Evolutionary conservation across 192 early-diverging fungal genomes (phyloP).

Genomic region (Neocallimastix lanati): DNA sequence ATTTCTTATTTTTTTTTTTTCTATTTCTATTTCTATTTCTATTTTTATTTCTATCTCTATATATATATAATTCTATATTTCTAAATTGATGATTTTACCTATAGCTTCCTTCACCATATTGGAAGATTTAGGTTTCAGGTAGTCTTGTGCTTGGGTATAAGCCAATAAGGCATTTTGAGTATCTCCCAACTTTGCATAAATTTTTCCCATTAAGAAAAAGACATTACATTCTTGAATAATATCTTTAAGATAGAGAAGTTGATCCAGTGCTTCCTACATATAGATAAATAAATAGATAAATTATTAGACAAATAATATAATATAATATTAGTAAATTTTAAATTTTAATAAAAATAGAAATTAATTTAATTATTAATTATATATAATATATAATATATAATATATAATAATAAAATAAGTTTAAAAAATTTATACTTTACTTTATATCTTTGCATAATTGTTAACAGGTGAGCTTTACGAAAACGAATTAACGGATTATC

Average conservation of each 20-base stretch:
- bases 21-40: background rate
- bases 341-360: too few relatives aligned
- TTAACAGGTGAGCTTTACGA: conserved; percentile 45
- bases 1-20: background rate
- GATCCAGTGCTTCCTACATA: conserved; percentile 36
- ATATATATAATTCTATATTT: too few relatives aligned
- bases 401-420: background rate
- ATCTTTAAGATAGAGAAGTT: conserved; percentile 37
- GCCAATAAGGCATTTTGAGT: conserved; percentile 25
- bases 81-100: too few relatives aligned
- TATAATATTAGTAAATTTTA: too few relatives aligned
- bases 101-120: conserved; percentile 22
- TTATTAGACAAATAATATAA: too few relatives aligned
- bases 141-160: conserved; percentile 44
- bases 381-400: too few relatives aligned
- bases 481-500: conserved; percentile 38
- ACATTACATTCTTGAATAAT: conserved; percentile 29
- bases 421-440: conserved; percentile 3
- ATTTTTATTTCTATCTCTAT: too few relatives aligned
- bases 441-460: conserved; percentile 26
- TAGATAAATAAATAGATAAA: too few relatives aligned
- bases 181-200: conserved; percentile 29
- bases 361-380: too few relatives aligned
- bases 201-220: conserved; percentile 40
- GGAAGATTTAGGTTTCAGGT: conserved; percentile 18